These are phyloP conservation scores for Colletotrichum tabaci DNA, from an alignment of 2,329 filamentous ascomycete genomes.

Conservation along the genomic window DNA sequence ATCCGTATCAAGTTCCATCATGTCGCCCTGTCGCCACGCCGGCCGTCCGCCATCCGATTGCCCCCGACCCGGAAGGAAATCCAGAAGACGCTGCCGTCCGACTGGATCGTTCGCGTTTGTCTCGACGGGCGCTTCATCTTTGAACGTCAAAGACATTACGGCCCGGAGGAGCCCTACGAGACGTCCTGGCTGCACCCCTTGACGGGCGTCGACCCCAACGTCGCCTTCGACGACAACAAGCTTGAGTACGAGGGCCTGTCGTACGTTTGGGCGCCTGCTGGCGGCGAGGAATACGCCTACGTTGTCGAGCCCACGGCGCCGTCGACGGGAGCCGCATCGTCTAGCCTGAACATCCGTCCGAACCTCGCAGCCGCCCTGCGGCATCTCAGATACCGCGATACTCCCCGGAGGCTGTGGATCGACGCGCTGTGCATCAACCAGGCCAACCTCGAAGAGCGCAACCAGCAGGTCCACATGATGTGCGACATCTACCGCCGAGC, in stretches of 20 bases:
- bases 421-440: slow-evolving; percentile 43
- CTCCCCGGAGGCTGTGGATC: slow-evolving; percentile 65
- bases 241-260: slow-evolving; percentile 45
- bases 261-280: slow-evolving; percentile 43
- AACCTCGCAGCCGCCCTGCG: slow-evolving; percentile 50
- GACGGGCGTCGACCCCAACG: slow-evolving; percentile 13
- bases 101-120: not conserved
- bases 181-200: slow-evolving; percentile 13
- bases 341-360: not conserved
- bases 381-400: slow-evolving; percentile 60
- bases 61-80: slow-evolving; percentile 9
- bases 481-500: slow-evolving; percentile 36
- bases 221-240: slow-evolving; percentile 12
- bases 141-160: not conserved
- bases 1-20: slow-evolving; percentile 21
- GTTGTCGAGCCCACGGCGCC: slow-evolving; percentile 35
- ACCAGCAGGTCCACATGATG: slow-evolving; percentile 41
- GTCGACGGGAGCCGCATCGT: slow-evolving; percentile 15
- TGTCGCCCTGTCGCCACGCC: not conserved
- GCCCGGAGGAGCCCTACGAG: slow-evolving; percentile 10
- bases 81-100: slow-evolving; percentile 8
- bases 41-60: slow-evolving; percentile 7
- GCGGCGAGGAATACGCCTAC: slow-evolving; percentile 35
- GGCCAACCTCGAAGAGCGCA: slow-evolving; percentile 17
- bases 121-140: slow-evolving; percentile 13